Percentiles rank a stretch among this genome's conserved stretches.
phyloP scores from a whole-genome alignment of 805 yeast species.

The Kodamaea leandrae region DNA sequence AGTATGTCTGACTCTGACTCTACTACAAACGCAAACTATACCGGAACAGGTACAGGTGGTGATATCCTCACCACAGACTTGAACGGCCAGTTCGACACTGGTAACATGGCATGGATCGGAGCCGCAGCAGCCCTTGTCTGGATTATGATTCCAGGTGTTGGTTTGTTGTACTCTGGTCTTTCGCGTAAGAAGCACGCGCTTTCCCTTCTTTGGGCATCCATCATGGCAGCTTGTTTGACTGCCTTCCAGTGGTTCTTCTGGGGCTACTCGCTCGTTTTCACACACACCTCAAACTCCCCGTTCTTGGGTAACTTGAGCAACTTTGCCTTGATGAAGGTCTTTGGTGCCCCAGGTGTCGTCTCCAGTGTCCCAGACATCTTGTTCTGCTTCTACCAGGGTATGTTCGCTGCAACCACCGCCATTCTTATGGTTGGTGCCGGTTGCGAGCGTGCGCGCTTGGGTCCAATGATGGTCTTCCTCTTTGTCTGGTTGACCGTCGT shows the following conservation, averaged over 20 bases:
- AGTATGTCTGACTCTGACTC: neutral
- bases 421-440: slow-evolving; percentile 97
- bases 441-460: slow-evolving; percentile 92
- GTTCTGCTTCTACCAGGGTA: slow-evolving; percentile 89
- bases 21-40: slow-evolving; percentile 20
- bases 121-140: slow-evolving; percentile 79
- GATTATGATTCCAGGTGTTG: slow-evolving; percentile 97
- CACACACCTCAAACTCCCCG: slow-evolving; percentile 57
- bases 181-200: slow-evolving; percentile 96
- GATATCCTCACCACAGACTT: slow-evolving; percentile 71
- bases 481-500: slow-evolving; percentile 95
- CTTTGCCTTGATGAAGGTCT: slow-evolving; percentile 75
- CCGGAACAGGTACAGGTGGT: slow-evolving; percentile 75
- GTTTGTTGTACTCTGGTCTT: slow-evolving; percentile 87
- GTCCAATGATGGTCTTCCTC: slow-evolving; percentile 93
- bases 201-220: slow-evolving; percentile 88
- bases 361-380: slow-evolving; percentile 82
- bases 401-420: slow-evolving; percentile 94
- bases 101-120: slow-evolving; percentile 85
- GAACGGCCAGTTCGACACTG: slow-evolving; percentile 65
- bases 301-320: slow-evolving; percentile 81
- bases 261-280: slow-evolving; percentile 91
- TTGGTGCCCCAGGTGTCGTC: slow-evolving; percentile 75
- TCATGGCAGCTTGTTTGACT: slow-evolving; percentile 81
- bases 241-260: slow-evolving; percentile 97